A percentile compares a stretch with the other conserved stretches of the same genome.
phyloP scores from a whole-genome alignment of 495 filamentous ascomycete species.

The Endocarpon pusillum region DNA sequence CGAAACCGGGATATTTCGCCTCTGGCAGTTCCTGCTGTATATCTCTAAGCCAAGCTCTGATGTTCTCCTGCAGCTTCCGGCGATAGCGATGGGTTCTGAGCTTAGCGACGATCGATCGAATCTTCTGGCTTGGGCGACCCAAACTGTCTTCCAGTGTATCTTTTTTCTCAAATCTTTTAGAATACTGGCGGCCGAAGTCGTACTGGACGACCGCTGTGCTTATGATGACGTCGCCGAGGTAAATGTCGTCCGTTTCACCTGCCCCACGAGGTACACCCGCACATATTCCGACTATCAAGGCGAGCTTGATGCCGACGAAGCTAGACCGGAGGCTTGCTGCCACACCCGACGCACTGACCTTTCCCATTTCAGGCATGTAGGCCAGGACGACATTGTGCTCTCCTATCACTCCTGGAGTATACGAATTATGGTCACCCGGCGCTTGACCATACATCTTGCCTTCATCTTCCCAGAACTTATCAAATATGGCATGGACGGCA shows the following conservation, averaged over 20 bases:
- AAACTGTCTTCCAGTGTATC: slow-evolving; percentile 11
- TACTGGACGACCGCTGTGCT: slow-evolving; percentile 19
- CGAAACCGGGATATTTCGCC: slow-evolving; percentile 8
- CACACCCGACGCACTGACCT: slow-evolving; percentile 14
- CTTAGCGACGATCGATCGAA: slow-evolving; percentile 12
- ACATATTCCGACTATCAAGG: slow-evolving; percentile 11
- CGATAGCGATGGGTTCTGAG: background rate
- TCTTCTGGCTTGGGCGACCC: slow-evolving; percentile 11
- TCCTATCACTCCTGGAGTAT: slow-evolving; percentile 21
- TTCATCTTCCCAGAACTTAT: slow-evolving; percentile 14
- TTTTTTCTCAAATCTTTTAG: slow-evolving; percentile 10
- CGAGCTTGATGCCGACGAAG: slow-evolving; percentile 12
- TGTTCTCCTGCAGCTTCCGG: background rate
- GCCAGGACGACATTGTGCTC: slow-evolving; percentile 21
- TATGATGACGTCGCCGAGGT: slow-evolving; percentile 28
- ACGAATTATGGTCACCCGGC: slow-evolving; percentile 15
- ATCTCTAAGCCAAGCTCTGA: background rate
- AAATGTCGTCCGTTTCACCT: slow-evolving; percentile 6
- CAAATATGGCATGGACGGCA: slow-evolving; percentile 16
- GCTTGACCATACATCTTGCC: slow-evolving; percentile 11
- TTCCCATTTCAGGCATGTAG: slow-evolving; percentile 19
- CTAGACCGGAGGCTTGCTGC: slow-evolving; percentile 15
- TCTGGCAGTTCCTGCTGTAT: slow-evolving; percentile 1
- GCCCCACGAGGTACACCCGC: background rate
- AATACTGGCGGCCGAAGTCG: slow-evolving; percentile 17